Conservation (phyloP, 2,329 filamentous ascomycete genomes). For the Cadophora sp. region DNA sequence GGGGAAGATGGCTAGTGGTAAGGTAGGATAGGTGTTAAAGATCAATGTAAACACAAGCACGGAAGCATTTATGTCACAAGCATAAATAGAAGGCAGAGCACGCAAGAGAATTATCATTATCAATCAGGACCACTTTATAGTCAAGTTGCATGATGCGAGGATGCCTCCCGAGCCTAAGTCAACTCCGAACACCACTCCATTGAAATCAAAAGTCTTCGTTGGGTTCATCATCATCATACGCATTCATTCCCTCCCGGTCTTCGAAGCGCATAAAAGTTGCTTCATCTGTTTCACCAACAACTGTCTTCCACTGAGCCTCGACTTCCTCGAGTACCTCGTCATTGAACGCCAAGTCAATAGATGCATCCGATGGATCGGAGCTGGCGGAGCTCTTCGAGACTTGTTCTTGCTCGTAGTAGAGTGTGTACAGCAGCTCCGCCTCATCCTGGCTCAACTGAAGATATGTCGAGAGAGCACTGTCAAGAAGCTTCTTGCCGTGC, state of each 20-base stretch:
- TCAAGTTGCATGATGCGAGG: not conserved
- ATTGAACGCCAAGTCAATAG: constrained; percentile 75
- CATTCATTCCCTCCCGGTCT: constrained; percentile 69
- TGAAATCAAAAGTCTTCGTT: constrained; percentile 43
- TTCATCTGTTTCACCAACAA: constrained; percentile 49
- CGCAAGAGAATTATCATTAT: not conserved
- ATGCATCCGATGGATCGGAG: constrained; percentile 49
- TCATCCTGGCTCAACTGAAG: constrained; percentile 46
- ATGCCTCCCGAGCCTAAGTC: not conserved
- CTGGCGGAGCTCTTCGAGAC: constrained; percentile 34
- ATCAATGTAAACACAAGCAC: not conserved
- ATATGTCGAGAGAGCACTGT: constrained; percentile 51
- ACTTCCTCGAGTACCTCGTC: constrained; percentile 73
- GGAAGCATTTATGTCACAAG: too few relatives aligned
- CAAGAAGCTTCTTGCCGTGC: constrained; percentile 37
- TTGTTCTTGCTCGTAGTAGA: constrained; percentile 62
- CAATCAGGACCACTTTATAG: not conserved
- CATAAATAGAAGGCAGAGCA: not conserved
- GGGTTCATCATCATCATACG: constrained; percentile 64
- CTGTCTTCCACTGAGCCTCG: constrained; percentile 70
- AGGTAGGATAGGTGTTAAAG: not conserved
- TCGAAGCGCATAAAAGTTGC: constrained; percentile 76
- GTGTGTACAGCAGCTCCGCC: constrained; percentile 54
- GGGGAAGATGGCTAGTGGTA: not conserved
- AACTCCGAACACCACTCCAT: constrained; percentile 17